Conservation (phyloP, 331 rosid genomes). For the Malus hybrid region DNA sequence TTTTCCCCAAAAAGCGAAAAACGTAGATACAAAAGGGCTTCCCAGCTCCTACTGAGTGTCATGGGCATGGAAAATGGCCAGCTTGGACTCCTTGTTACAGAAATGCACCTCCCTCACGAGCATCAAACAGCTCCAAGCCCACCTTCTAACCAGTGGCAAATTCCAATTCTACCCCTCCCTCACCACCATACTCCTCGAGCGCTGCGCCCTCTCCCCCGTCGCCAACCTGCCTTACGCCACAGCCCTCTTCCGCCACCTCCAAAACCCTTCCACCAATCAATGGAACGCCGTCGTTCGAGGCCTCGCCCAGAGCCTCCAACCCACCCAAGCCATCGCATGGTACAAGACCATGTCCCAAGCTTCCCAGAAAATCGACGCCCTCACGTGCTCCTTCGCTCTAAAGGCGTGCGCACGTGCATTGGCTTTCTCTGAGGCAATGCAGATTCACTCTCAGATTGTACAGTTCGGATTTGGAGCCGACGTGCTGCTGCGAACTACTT, state of each 20-base stretch:
- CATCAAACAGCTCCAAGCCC: constrained; percentile 66
- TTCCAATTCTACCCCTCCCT: constrained; percentile 52
- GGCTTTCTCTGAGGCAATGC: constrained; percentile 48
- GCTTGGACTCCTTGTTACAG: constrained; percentile 30
- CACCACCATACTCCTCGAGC: constrained; percentile 60
- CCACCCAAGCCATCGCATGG: constrained; percentile 54
- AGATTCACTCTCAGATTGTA: constrained; percentile 57
- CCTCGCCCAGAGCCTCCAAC: constrained; percentile 57
- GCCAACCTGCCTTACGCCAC: constrained; percentile 49
- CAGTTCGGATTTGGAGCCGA: constrained; percentile 57
- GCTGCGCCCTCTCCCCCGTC: constrained; percentile 53
- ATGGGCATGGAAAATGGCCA: constrained; percentile 33
- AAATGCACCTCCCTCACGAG: constrained; percentile 44
- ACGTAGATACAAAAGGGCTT: background rate
- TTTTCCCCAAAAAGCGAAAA: no score
- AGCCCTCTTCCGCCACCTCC: constrained; percentile 39
- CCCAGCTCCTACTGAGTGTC: background rate
- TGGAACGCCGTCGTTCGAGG: constrained; percentile 82
- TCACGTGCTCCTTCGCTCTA: constrained; percentile 66
- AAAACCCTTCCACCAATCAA: constrained; percentile 56
- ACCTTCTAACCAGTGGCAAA: constrained; percentile 45
- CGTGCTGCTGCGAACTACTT: constrained; percentile 48
- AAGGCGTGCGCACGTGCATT: constrained; percentile 81
- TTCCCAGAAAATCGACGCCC: constrained; percentile 46
- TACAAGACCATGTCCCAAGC: constrained; percentile 39